These are phyloP conservation scores for Penicillium aurantiogriseum DNA, from an alignment of 2,329 filamentous ascomycete species.

Conservation along the genomic window DNA sequence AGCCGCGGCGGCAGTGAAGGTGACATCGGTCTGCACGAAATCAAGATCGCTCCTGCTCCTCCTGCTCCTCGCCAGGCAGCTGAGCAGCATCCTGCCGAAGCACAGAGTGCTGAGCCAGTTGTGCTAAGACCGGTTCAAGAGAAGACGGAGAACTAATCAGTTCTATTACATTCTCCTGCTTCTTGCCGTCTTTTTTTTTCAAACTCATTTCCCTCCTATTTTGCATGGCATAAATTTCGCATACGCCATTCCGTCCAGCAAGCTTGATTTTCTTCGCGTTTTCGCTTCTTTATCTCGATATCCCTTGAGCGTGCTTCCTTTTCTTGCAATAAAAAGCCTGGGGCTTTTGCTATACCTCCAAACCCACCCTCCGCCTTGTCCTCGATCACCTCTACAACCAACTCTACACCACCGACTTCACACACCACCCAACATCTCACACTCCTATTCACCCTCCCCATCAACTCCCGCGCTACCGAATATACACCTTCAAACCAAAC, in stretches of 20 bases:
- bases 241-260: constrained; percentile 13
- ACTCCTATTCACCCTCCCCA: not conserved
- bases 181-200: not conserved
- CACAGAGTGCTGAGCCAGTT: constrained; percentile 13
- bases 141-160: constrained; percentile 20
- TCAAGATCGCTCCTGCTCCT: constrained; percentile 31
- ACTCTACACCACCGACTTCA: constrained; percentile 1
- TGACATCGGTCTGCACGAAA: constrained; percentile 32
- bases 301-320: constrained; percentile 28
- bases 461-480: not conserved
- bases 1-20: constrained; percentile 33
- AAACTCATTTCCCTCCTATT: not conserved
- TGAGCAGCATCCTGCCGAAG: constrained; percentile 24
- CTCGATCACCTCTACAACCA: not conserved
- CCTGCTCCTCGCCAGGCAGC: constrained; percentile 33
- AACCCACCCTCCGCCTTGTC: not conserved
- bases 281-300: constrained; percentile 24
- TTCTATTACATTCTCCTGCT: not conserved
- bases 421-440: not conserved
- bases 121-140: constrained; percentile 22
- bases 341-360: constrained; percentile 21
- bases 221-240: constrained; percentile 3
- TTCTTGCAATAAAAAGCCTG: constrained; percentile 17
- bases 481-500: not conserved
- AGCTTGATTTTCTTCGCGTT: constrained; percentile 11